A percentile compares a stretch with the other conserved stretches of the same genome.
Conservation (phyloP, 306 rosid genomes). For the Cucurbita ficifolia region DNA sequence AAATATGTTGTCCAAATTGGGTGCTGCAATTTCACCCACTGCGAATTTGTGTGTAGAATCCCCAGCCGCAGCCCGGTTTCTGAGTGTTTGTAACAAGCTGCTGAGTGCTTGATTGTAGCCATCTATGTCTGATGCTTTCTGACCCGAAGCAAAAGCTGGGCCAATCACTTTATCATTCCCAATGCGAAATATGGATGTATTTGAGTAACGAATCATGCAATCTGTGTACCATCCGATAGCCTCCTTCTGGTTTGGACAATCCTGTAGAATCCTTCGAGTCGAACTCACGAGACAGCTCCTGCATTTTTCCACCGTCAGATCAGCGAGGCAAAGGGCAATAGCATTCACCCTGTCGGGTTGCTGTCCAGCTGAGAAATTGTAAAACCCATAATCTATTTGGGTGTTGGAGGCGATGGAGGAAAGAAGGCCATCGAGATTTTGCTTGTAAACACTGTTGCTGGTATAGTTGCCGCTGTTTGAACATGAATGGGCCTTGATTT, state of each 20-base stretch:
- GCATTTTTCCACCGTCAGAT: not conserved
- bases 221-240: conserved; percentile 9
- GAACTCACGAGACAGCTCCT: not conserved
- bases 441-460: not conserved
- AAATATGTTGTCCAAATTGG: not conserved
- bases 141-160: rapidly evolving
- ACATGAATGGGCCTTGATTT: not conserved
- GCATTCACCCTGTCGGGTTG: not conserved
- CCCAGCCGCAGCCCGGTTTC: not conserved
- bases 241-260: conserved; percentile 13
- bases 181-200: not conserved
- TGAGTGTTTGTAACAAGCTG: not conserved
- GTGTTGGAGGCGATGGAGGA: not conserved
- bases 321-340: conserved; percentile 1
- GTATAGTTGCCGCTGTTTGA: not conserved
- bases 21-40: not conserved
- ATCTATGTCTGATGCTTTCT: not conserved
- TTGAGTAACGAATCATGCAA: conserved; percentile 17
- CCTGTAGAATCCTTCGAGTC: not conserved
- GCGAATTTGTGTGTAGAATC: conserved; percentile 4
- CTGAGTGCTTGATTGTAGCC: not conserved
- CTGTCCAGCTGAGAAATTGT: not conserved
- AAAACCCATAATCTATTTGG: not conserved
- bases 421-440: not conserved
- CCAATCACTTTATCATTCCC: not conserved